These are phyloP conservation scores for Boletus sp. DNA, from an alignment of 768 basidiomycete species.

Conservation along the genomic window DNA sequence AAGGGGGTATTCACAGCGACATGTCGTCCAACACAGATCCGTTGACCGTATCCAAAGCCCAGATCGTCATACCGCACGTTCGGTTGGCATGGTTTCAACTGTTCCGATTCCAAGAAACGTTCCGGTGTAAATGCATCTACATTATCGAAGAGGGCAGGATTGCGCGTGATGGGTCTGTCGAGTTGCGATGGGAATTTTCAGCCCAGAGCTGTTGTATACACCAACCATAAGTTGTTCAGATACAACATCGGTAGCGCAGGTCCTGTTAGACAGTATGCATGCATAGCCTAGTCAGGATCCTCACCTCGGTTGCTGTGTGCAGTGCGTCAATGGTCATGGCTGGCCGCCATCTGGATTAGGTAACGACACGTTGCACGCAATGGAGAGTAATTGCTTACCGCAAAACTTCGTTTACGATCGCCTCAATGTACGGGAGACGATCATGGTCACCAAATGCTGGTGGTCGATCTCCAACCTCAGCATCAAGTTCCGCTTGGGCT, in stretches of 20 bases:
- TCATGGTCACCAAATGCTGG: constrained; percentile 7
- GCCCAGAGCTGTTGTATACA: background rate
- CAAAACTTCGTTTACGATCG: constrained; percentile 4
- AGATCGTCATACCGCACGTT: constrained; percentile 11
- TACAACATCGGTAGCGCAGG: background rate
- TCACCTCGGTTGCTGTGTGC: constrained; percentile 5
- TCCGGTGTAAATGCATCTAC: constrained; percentile 16
- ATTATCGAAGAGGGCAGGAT: constrained; percentile 4
- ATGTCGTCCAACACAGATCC: constrained; percentile 5
- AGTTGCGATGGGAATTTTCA: background rate
- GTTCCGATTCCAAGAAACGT: constrained; percentile 7
- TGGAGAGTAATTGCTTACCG: background rate
- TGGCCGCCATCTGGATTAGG: constrained; percentile 3
- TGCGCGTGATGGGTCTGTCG: constrained; percentile 5
- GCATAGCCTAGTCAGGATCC: background rate
- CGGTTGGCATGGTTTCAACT: background rate
- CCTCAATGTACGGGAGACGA: constrained; percentile 6
- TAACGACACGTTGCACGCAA: background rate
- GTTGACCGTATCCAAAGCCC: constrained; percentile 12
- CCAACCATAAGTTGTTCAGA: constrained; percentile 1
- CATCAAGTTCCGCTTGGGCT: constrained; percentile 5
- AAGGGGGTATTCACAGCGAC: constrained; percentile 8
- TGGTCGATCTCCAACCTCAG: background rate
- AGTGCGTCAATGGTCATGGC: constrained; percentile 5
- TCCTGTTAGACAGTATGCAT: background rate